Conservation (phyloP, 2,329 filamentous ascomycete genomes). For the Aspergillus puulaauensis region DNA sequence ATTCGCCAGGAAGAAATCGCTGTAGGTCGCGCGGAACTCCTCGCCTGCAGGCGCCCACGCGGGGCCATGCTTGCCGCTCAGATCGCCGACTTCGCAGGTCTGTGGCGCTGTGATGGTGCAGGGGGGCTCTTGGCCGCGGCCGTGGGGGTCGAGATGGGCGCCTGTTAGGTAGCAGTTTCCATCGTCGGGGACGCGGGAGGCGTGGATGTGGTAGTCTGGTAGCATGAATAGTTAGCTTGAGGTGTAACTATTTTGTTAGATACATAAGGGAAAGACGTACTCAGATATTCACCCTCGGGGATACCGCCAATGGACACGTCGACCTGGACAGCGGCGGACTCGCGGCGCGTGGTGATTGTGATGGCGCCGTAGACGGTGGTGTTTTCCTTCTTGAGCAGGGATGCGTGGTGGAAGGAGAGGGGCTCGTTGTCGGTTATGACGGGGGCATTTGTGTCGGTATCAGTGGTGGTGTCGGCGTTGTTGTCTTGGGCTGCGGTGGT, state of each 20-base stretch:
- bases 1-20: slow-evolving; percentile 52
- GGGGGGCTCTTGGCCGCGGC: slow-evolving; percentile 59
- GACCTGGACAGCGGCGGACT: slow-evolving; percentile 49
- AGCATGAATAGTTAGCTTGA: too few species aligned
- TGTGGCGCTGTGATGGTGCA: slow-evolving; percentile 60
- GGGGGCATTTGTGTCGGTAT: slow-evolving; percentile 31
- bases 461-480: slow-evolving; percentile 31
- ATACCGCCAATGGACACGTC: slow-evolving; percentile 61
- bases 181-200: slow-evolving; percentile 58
- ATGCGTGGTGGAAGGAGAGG: slow-evolving; percentile 55
- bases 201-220: slow-evolving; percentile 70
- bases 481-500: slow-evolving; percentile 1
- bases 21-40: slow-evolving; percentile 36
- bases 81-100: slow-evolving; percentile 74
- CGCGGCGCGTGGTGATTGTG: slow-evolving; percentile 38
- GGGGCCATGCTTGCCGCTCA: slow-evolving; percentile 71
- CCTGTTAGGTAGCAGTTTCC: slow-evolving; percentile 71
- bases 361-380: slow-evolving; percentile 57
- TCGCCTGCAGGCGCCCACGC: slow-evolving; percentile 49
- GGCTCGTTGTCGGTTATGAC: slow-evolving; percentile 57
- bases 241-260: too few species aligned
- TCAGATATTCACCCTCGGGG: slow-evolving; percentile 56
- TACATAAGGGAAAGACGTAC: slow-evolving; percentile 43
- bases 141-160: slow-evolving; percentile 70
- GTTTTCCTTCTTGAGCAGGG: slow-evolving; percentile 55